Evolutionary conservation across 2,329 filamentous ascomycete genomes (phyloP), one percentile per base, ranked within the genome.

Genomic region (Ceratocystis albifundus): DNA sequence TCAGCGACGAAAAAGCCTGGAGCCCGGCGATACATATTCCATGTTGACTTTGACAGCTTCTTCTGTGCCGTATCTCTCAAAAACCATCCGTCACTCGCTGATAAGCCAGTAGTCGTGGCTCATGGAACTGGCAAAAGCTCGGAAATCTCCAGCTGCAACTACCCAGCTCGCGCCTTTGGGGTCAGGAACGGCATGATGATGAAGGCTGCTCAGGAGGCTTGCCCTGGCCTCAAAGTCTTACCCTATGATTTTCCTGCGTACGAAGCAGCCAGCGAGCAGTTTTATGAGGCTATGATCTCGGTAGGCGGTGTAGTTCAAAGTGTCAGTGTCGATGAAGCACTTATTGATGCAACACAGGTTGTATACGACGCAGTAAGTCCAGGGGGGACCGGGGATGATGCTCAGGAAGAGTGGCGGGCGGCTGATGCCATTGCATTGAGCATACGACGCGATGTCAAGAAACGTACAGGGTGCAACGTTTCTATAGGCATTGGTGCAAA

Each of bases 161-260:
- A 99, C 73, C 86, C 88, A 22, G 94, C 95, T 5, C 85, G 94
- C 46, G 81, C 84, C 41, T 94, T 87, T 71, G 93, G 93, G 0
- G 81, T 99, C 65, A 96, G 92, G 73, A 99, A 99, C 71, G 95
- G 95, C 46, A 99, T 97, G 94, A 99, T 95, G 94, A 97, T 99
- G 93, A 95, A 93, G 74, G 82, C 83, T 44, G 94, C 94, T 0
- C 80, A 88, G 68, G 87, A 94, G 70, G 75, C 94, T 20, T 99
- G 91, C 72, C 87, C 93, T 0, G 84, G 90, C 25, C 79, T 99
- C 20, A 91, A 95, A 70, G 86, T 97, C 1, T 74, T 99, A n/a
- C 89, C 92, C 0, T 99, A 99, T 71, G 92, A 99, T 72, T 99
- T 97, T 72, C 87, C 89, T 1, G 93, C 86, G 0, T 99, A 99